Evolutionary conservation across 768 basidiomycete species (phyloP), one percentile per base, ranked within the genome.

Genomic region (Xanthoconium purpureum): DNA sequence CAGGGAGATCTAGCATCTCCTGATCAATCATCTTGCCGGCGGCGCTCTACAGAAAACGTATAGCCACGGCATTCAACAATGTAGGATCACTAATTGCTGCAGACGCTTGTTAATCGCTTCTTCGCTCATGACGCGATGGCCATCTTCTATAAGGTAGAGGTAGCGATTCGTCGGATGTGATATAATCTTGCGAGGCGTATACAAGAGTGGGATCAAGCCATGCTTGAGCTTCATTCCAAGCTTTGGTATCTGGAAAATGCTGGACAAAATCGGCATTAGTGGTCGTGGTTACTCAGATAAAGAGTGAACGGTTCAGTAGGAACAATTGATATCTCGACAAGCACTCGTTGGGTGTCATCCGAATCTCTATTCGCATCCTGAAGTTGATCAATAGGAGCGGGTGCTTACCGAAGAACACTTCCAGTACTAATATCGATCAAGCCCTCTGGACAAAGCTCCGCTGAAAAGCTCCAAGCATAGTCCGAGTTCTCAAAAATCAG

Each of bases 191-290:
- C 97, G 86, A 0, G 97, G 97, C 0, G 97, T 98, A 71, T 95
- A 98, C 6, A 87, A 84, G 7, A 98, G 83, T 3, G 93, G 93
- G 49, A 94, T 87, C 6, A 85, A 81, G 60, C 96, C 94, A 71
- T 98, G 94, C 75, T 98, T 97, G 55, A 99, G 80, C 72, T 96
- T 97, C 63, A 86, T n/a, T n/a, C n/a, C n/a, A n/a, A n/a, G n/a
- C n/a, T n/a, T n/a, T n/a, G n/a, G n/a, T n/a, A n/a, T n/a, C 63
- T 95, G 94, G 81, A 98, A 98, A 60, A 98, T 98, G 52, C 96
- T 96, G 32, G 57, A 24, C 20, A 35, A 52, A 32, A 53, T 28
- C 28, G 20, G 18, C 29, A 47, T 64, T 39, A 65, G 54, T 28
- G 36, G 10, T 37, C 33, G 32, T n/a, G 30, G n/a, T 47, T 28